Evolutionary conservation across 2,329 filamentous ascomycete species (phyloP), one percentile per base, ranked within the genome.

Genomic region (Phaeophleospora eucalypticola): DNA sequence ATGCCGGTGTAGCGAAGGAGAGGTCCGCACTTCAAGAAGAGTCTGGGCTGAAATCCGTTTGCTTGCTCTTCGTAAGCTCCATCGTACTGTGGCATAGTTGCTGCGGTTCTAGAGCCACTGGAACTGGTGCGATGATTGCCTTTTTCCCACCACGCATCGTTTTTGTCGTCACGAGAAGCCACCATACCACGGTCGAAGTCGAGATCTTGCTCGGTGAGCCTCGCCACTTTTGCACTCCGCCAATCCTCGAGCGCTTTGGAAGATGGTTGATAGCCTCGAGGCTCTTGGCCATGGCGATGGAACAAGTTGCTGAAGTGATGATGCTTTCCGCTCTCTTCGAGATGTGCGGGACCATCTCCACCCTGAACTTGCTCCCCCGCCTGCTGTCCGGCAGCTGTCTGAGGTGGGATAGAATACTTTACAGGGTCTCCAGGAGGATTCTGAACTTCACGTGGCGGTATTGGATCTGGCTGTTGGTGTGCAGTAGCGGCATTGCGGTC

Each of bases 1-100:
- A 95, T 81, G 16, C 94, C 93, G 45, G 86, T 91, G 65, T 95
- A 98, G 49, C 93, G 83, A 53, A 98, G 72, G 17, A 98, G 72
- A 4, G 93, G 93, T 0, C 93, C 93, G 61, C 91, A 95, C 67
- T 89, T 90, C 44, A 98, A 74, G 64, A 87, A 90, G 32, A 98
- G 69, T 2, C 81, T 78, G 17, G 93, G 93, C 57, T 86, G 86
- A 68, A 97, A 98, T 48, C 79, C 78, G 72, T 78, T 77, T 52
- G 79, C 76, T 32, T 71, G 74, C 45, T 86, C 80, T 55, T 87
- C 82, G 52, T 84, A 86, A 0, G 80, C 76, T 53, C 82, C 82
- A 0, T 79, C 80, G 57, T 74, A 79, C 43, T 75, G 71, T n/a
- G 71, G 73, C 27, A 75, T 70, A 2, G 72, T 66, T 14, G 45